Conservation (phyloP, 2,329 filamentous ascomycete genomes). For the Chaetomium olivaceum region DNA sequence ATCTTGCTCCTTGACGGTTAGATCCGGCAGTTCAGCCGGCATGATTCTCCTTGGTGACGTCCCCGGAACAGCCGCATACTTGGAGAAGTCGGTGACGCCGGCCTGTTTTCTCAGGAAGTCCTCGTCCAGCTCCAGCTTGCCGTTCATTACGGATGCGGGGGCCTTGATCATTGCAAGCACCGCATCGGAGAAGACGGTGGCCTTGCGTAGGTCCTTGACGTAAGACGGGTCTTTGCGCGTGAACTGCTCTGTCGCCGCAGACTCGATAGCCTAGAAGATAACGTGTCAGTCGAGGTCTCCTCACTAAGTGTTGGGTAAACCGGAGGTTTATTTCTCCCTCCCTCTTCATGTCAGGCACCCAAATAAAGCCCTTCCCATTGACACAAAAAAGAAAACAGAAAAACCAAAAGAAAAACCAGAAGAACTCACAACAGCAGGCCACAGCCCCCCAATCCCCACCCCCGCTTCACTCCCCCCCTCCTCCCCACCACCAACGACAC, state of each 20-base stretch:
- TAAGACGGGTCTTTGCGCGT: constrained; percentile 48
- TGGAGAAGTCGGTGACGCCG: constrained; percentile 68
- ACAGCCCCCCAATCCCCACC: constrained; percentile 80
- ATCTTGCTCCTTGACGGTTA: constrained; percentile 74
- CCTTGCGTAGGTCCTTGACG: constrained; percentile 62
- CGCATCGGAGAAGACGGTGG: constrained; percentile 77
- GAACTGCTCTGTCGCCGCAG: constrained; percentile 66
- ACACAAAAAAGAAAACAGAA: not conserved
- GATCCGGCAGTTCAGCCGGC: constrained; percentile 67
- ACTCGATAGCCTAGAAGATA: constrained; percentile 61
- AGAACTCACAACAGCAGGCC: constrained; percentile 70
- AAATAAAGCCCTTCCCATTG: not conserved
- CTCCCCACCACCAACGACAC: constrained; percentile 46
- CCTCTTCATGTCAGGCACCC: not conserved
- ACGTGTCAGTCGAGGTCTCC: not conserved
- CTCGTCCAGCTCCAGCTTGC: constrained; percentile 72
- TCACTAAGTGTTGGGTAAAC: not conserved
- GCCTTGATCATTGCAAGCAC: constrained; percentile 70
- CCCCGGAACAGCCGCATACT: constrained; percentile 70
- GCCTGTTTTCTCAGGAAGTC: constrained; percentile 70
- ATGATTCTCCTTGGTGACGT: constrained; percentile 71
- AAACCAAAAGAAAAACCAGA: constrained; percentile 4
- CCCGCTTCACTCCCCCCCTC: constrained; percentile 63
- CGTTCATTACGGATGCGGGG: constrained; percentile 64
- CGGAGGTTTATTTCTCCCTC: not conserved